These are phyloP conservation scores for Madurella mycetomatis DNA, from an alignment of 2,329 filamentous ascomycete species.

Conservation along the genomic window DNA sequence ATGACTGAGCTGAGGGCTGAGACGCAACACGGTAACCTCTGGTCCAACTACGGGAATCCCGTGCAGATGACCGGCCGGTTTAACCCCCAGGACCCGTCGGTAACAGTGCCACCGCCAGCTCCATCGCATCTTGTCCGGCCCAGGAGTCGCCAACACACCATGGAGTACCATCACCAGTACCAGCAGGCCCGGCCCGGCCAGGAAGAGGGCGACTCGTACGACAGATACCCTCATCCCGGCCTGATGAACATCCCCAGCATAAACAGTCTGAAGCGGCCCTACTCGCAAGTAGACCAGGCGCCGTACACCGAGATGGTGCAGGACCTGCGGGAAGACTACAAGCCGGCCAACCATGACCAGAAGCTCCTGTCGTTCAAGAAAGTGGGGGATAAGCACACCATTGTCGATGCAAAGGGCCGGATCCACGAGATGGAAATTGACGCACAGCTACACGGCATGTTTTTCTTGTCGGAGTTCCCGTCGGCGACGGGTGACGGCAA, in stretches of 20 bases:
- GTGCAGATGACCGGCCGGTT: conserved; percentile 51
- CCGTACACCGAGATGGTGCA: conserved; percentile 58
- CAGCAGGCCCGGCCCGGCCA: conserved; percentile 51
- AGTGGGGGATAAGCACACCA: conserved; percentile 55
- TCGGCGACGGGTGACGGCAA: conserved; percentile 55
- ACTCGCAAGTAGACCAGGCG: conserved; percentile 50
- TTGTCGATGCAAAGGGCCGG: conserved; percentile 55
- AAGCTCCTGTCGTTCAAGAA: conserved; percentile 57
- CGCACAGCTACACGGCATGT: conserved; percentile 83
- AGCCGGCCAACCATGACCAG: conserved; percentile 57
- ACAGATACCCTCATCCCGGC: conserved; percentile 46
- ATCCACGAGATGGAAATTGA: conserved; percentile 59
- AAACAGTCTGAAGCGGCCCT: conserved; percentile 53
- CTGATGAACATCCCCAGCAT: conserved; percentile 44
- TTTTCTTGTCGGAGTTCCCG: conserved; percentile 78
- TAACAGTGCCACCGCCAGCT: conserved; percentile 42
- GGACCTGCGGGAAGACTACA: conserved; percentile 56
- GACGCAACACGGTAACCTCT: conserved; percentile 52
- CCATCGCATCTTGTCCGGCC: conserved; percentile 48
- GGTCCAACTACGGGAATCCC: conserved; percentile 54
- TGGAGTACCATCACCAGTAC: conserved; percentile 44
- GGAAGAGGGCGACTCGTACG: conserved; percentile 52
- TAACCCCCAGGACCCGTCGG: conserved; percentile 47
- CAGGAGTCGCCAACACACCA: conserved; percentile 44
- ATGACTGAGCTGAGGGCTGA: conserved; percentile 62